Conservation (phyloP, 75 land plant genomes). For the Pinus taeda region DNA sequence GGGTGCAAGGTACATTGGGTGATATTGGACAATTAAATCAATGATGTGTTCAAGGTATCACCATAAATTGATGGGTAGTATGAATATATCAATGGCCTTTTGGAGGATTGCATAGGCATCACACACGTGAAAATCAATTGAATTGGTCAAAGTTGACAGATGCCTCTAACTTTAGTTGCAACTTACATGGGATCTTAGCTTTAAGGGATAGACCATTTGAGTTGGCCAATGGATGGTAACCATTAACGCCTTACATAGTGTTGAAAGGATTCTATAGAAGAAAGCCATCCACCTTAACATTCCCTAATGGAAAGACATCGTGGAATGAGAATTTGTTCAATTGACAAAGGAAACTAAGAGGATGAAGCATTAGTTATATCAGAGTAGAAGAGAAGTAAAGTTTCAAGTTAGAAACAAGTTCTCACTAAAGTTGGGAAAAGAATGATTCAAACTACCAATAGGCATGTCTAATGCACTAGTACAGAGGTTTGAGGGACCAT, state of each 20-base stretch:
- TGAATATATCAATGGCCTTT: not conserved
- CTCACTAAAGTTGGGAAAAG: not conserved
- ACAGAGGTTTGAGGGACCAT: too few relatives aligned
- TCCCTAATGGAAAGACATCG: not conserved
- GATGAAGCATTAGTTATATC: not conserved
- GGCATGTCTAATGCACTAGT: too few relatives aligned
- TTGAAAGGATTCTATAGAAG: not conserved
- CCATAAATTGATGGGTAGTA: not conserved
- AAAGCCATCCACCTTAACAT: not conserved
- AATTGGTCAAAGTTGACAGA: not conserved
- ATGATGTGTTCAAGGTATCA: not conserved
- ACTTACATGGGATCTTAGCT: not conserved
- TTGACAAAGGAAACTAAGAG: not conserved
- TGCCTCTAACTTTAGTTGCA: not conserved
- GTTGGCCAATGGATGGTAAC: too few relatives aligned
- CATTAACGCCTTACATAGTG: not conserved
- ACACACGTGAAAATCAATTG: not conserved
- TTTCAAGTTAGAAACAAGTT: not conserved
- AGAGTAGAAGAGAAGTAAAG: not conserved
- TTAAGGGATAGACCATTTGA: too few relatives aligned
- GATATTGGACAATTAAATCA: not conserved
- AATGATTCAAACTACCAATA: not conserved
- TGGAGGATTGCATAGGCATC: not conserved
- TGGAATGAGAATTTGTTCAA: not conserved
- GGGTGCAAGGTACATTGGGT: not conserved